phyloP scores from a whole-genome alignment of 148 eudicot genomes.

The Chenopodium berlandieri region DNA sequence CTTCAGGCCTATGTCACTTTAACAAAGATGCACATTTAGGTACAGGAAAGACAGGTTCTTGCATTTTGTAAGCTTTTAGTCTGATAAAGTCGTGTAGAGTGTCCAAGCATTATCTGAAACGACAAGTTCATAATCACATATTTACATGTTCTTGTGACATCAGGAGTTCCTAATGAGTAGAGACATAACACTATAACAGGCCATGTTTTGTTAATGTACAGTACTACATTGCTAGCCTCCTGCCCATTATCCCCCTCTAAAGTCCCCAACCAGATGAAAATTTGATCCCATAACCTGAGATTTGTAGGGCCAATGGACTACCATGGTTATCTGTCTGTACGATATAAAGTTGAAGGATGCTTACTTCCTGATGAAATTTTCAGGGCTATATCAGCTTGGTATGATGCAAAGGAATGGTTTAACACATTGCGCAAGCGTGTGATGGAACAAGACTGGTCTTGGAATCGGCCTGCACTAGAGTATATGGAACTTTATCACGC shows the following conservation, averaged over 20 bases:
- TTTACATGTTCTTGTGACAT: not conserved
- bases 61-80: not conserved
- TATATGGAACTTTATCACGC: constrained; percentile 90
- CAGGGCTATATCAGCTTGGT: constrained; percentile 92
- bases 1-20: not conserved
- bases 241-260: no score
- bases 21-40: not conserved
- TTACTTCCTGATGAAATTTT: constrained; percentile 2
- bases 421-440: constrained; percentile 72
- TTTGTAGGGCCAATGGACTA: not conserved
- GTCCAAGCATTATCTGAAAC: not conserved
- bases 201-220: not conserved
- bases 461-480: constrained; percentile 96
- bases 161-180: not conserved
- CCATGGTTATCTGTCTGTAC: not conserved
- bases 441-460: constrained; percentile 98
- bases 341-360: not conserved
- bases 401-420: constrained; percentile 71
- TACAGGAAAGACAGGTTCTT: not conserved
- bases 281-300: not conserved
- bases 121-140: no score
- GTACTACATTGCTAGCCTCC: not conserved
- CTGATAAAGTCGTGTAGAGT: not conserved
- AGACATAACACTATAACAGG: not conserved
- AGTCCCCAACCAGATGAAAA: no score